Evolutionary conservation across 2,329 filamentous ascomycete species (phyloP).

Genomic region (Xylariales sp.): DNA sequence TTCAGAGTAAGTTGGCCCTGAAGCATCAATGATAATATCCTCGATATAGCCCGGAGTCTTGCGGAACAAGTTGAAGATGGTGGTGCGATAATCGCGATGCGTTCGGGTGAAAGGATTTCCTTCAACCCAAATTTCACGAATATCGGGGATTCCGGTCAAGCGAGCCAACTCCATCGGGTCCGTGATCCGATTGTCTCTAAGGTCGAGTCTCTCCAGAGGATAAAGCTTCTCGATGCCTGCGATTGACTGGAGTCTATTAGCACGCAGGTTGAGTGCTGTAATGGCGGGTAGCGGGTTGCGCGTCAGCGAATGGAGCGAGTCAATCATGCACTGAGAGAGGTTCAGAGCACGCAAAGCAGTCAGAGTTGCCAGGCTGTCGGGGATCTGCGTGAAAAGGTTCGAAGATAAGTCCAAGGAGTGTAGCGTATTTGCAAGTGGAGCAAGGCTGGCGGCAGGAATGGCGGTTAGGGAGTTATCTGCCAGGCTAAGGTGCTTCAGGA

Average conservation of each 20-base stretch:
- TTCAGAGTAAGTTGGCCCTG: slow-evolving; percentile 79
- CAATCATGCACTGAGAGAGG: slow-evolving; percentile 96
- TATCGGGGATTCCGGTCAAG: slow-evolving; percentile 84
- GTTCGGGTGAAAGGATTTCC: slow-evolving; percentile 90
- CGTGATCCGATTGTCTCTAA: slow-evolving; percentile 85
- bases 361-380: slow-evolving; percentile 81
- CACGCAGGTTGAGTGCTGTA: slow-evolving; percentile 84
- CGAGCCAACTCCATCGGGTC: slow-evolving; percentile 89
- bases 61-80: slow-evolving; percentile 94
- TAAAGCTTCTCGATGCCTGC: slow-evolving; percentile 86
- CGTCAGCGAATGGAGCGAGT: slow-evolving; percentile 81
- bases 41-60: slow-evolving; percentile 84
- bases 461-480: slow-evolving; percentile 87
- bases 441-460: slow-evolving; percentile 69
- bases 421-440: slow-evolving; percentile 79
- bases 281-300: slow-evolving; percentile 88
- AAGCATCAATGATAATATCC: slow-evolving; percentile 84
- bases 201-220: slow-evolving; percentile 83
- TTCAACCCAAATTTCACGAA: slow-evolving; percentile 87
- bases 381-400: slow-evolving; percentile 91
- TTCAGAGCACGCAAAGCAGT: slow-evolving; percentile 89
- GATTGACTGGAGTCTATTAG: slow-evolving; percentile 80
- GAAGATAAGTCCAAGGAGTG: slow-evolving; percentile 89
- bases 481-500: slow-evolving; percentile 85
- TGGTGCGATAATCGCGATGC: slow-evolving; percentile 78